phyloP scores from a whole-genome alignment of 2,329 filamentous ascomycete species.

The Colletotrichum australisinense region DNA sequence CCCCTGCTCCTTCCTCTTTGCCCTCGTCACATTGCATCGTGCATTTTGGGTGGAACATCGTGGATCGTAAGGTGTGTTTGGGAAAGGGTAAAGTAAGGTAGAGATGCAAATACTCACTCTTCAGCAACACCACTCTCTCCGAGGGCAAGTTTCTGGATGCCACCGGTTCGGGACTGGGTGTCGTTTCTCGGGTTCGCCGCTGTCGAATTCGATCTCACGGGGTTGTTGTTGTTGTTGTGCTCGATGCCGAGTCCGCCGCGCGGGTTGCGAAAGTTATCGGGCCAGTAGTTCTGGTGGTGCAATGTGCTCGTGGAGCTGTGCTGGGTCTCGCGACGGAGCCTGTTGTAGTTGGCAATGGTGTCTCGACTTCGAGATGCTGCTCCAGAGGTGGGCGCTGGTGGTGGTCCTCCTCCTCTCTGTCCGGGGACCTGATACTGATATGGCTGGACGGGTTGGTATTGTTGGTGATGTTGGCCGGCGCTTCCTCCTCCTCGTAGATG shows the following conservation, averaged over 20 bases:
- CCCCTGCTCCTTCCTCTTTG: neutral
- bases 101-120: conserved; percentile 5
- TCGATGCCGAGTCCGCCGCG: conserved; percentile 23
- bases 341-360: conserved; percentile 19
- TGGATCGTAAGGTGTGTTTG: neutral
- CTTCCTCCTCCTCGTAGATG: conserved; percentile 12
- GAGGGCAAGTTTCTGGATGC: neutral
- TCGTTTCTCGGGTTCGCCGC: conserved; percentile 14
- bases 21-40: neutral
- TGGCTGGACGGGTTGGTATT: neutral
- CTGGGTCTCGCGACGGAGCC: conserved; percentile 1
- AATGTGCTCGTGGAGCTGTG: conserved; percentile 13
- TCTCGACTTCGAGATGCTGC: neutral
- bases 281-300: conserved; percentile 26
- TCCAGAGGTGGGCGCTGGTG: neutral
- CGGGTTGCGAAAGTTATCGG: conserved; percentile 22
- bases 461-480: neutral
- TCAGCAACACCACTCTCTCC: neutral
- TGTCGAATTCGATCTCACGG: neutral
- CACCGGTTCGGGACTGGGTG: neutral
- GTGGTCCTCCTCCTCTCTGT: neutral
- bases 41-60: neutral
- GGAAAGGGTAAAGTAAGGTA: too few species aligned
- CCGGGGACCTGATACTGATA: neutral
- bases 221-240: neutral